phyloP scores from a whole-genome alignment of 1,284 basidiomycete genomes.

The Microbotryum saponariae region DNA sequence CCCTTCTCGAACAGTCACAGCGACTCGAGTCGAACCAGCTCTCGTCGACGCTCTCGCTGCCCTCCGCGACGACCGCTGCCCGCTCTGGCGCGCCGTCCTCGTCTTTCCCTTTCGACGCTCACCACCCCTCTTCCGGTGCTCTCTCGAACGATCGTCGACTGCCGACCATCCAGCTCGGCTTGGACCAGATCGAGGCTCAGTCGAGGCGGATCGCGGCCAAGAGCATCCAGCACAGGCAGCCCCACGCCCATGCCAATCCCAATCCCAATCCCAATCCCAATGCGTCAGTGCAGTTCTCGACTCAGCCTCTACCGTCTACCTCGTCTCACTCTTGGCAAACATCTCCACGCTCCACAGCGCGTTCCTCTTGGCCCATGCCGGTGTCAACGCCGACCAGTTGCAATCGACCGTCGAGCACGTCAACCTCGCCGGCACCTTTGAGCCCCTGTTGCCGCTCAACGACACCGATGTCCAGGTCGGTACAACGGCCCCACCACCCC shows the following conservation, averaged over 20 bases:
- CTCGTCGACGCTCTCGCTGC: too few species aligned
- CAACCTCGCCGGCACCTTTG: slow-evolving; percentile 76
- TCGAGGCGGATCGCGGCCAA: slow-evolving; percentile 59
- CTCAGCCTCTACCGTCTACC: not conserved
- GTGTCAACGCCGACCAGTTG: slow-evolving; percentile 70
- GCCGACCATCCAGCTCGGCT: slow-evolving; percentile 72
- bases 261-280: too few species aligned
- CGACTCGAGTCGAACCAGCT: slow-evolving; percentile 24
- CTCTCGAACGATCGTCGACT: slow-evolving; percentile 39
- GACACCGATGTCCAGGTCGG: slow-evolving; percentile 84
- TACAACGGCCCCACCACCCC: too few species aligned
- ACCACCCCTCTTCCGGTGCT: too few species aligned
- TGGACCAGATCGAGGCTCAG: slow-evolving; percentile 87
- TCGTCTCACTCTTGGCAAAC: too few species aligned
- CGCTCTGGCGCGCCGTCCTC: slow-evolving; percentile 38
- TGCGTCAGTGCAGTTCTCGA: slow-evolving; percentile 8
- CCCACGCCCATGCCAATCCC: slow-evolving; percentile 6
- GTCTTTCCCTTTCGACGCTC: slow-evolving; percentile 56
- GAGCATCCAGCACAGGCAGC: slow-evolving; percentile 13
- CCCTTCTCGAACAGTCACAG: slow-evolving; percentile 36
- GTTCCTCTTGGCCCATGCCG: slow-evolving; percentile 71
- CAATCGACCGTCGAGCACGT: slow-evolving; percentile 69
- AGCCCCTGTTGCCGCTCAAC: slow-evolving; percentile 76
- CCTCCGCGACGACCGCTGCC: slow-evolving; percentile 5
- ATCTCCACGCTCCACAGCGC: slow-evolving; percentile 11